phyloP scores from a whole-genome alignment of 495 filamentous ascomycete species.

The Collariella sp. region DNA sequence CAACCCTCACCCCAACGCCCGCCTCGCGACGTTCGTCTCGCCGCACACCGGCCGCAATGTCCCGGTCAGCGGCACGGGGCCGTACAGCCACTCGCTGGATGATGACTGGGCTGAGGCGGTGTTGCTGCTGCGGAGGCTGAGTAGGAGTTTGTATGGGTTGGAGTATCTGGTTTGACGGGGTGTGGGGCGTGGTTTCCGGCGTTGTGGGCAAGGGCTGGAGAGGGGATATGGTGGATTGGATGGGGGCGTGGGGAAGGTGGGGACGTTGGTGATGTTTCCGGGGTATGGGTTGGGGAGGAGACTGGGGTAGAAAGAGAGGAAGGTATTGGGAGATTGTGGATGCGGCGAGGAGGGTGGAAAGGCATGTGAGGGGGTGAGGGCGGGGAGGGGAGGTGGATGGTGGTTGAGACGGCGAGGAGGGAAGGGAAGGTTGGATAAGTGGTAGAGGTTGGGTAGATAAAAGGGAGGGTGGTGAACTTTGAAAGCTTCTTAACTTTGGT shows the following conservation, averaged over 20 bases:
- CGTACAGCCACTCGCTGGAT: conserved; percentile 57
- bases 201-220: conserved; percentile 30
- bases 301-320: conserved; percentile 11
- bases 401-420: conserved; percentile 30
- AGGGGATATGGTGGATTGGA: conserved; percentile 32
- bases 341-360: conserved; percentile 29
- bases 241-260: conserved; percentile 38
- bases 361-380: conserved; percentile 28
- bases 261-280: conserved; percentile 27
- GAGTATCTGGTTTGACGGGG: conserved; percentile 77
- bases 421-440: background rate
- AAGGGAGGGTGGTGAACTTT: no score
- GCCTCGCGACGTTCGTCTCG: conserved; percentile 40
- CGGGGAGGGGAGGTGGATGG: conserved; percentile 33
- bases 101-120: conserved; percentile 64
- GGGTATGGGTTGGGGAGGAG: conserved; percentile 26
- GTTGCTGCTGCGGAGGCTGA: conserved; percentile 58
- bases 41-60: conserved; percentile 30
- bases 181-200: conserved; percentile 64
- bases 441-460: background rate
- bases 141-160: conserved; percentile 56
- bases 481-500: no score
- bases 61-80: conserved; percentile 52
- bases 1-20: conserved; percentile 55
- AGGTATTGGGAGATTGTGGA: conserved; percentile 22